These are phyloP conservation scores for Coriaria nepalensis DNA, from an alignment of 306 rosid genomes.

Conservation along the genomic window DNA sequence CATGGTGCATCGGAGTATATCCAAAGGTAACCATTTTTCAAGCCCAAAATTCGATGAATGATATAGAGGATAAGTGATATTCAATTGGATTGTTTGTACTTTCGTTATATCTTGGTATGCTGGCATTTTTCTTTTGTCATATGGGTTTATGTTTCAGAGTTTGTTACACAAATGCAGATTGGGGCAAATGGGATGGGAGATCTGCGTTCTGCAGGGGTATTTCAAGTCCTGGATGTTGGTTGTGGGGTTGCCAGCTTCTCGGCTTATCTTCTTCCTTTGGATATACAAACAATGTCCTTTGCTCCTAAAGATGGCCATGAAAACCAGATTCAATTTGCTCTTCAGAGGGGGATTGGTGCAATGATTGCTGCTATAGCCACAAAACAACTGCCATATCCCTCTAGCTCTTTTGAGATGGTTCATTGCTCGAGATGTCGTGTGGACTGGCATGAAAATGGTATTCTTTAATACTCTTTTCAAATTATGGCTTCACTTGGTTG, in stretches of 20 bases:
- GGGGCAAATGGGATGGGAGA: slow-evolving; percentile 67
- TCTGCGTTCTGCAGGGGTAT: slow-evolving; percentile 62
- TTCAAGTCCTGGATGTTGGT: slow-evolving; percentile 82
- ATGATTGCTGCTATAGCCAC: slow-evolving; percentile 86
- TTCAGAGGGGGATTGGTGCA: slow-evolving; percentile 85
- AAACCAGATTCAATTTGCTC: slow-evolving; percentile 89
- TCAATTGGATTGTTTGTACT: slow-evolving; percentile 5
- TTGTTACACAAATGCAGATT: slow-evolving; percentile 31
- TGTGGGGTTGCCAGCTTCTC: slow-evolving; percentile 98
- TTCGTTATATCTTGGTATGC: slow-evolving; percentile 1
- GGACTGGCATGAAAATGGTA: slow-evolving; percentile 84
- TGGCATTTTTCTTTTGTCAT: not conserved
- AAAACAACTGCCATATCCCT: slow-evolving; percentile 74
- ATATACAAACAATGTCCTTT: slow-evolving; percentile 80
- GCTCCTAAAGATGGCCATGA: slow-evolving; percentile 96
- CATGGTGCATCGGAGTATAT: slow-evolving; percentile 85
- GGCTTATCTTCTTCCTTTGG: slow-evolving; percentile 82
- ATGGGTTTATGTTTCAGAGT: slow-evolving; percentile 1
- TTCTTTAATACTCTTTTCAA: not conserved
- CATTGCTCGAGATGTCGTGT: slow-evolving; percentile 93
- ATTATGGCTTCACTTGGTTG: not conserved
- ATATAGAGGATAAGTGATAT: not conserved
- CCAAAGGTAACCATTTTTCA: slow-evolving; percentile 35
- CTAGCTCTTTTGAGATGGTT: slow-evolving; percentile 81
- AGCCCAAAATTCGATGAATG: not conserved